These are phyloP conservation scores for Diaporthe eres DNA, from an alignment of 2,329 filamentous ascomycete species.

Conservation along the genomic window DNA sequence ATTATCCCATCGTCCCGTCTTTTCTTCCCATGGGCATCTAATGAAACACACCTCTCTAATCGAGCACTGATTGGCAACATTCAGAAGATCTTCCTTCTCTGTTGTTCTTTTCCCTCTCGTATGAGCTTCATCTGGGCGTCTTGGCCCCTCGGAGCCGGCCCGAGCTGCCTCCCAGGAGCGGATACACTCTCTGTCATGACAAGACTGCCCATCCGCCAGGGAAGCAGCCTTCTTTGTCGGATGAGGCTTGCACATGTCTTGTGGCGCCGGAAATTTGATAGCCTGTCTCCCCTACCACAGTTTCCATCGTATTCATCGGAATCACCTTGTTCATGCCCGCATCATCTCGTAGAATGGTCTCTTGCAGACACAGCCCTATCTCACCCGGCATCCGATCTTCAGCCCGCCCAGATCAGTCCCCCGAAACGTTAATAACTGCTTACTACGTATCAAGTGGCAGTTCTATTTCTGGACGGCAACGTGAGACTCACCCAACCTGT, in stretches of 20 bases:
- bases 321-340: background rate
- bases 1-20: constrained; percentile 22
- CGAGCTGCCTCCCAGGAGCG: background rate
- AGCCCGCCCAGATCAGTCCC: background rate
- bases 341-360: background rate
- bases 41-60: constrained; percentile 1
- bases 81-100: background rate
- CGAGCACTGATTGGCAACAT: background rate
- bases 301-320: background rate
- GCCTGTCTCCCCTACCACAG: background rate
- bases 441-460: background rate
- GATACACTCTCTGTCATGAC: background rate
- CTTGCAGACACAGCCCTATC: background rate
- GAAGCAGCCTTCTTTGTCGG: background rate
- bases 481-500: constrained; percentile 15
- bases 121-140: background rate
- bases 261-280: background rate
- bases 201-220: background rate
- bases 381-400: constrained; percentile 14
- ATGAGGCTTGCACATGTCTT: background rate
- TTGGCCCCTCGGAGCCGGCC: background rate
- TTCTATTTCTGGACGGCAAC: constrained; percentile 1
- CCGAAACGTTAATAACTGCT: constrained; percentile 1
- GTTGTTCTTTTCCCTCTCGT: background rate
- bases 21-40: background rate